Percentiles rank a stretch among this genome's conserved stretches.
These are phyloP conservation scores for Sporothrix dimorphospora DNA, from an alignment of 2,329 filamentous ascomycete genomes.

Conservation along the genomic window DNA sequence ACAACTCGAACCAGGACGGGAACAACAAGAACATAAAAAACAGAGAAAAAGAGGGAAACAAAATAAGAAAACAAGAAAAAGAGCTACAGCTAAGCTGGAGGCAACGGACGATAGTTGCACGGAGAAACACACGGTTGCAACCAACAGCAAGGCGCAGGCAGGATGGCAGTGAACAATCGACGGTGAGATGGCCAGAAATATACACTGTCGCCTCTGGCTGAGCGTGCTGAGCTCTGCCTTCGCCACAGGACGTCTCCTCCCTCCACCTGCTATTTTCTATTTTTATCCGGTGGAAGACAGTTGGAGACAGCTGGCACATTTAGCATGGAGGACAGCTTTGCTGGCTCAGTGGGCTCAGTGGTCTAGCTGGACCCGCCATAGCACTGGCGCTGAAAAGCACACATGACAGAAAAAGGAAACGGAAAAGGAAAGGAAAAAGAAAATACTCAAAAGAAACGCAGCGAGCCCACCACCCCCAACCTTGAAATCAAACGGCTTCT, in stretches of 20 bases:
- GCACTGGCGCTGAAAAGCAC: not conserved
- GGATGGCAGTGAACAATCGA: not conserved
- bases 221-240: not conserved
- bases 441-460: not conserved
- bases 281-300: constrained; percentile 31
- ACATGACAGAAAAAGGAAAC: not conserved
- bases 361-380: not conserved
- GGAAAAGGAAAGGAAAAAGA: not conserved
- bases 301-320: not conserved
- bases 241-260: not conserved
- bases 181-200: constrained; percentile 1
- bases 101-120: not conserved
- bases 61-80: not conserved
- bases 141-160: constrained; percentile 9
- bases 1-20: not conserved
- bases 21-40: not conserved
- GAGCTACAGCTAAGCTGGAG: not conserved
- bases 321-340: constrained; percentile 18
- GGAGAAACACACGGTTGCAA: not conserved
- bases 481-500: constrained; percentile 31
- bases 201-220: not conserved
- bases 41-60: not conserved
- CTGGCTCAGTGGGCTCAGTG: not conserved
- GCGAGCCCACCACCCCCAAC: not conserved
- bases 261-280: constrained; percentile 26